Base-by-base conservation (phyloP, 305 asterid species). In the Rubia peregrina region DNA sequence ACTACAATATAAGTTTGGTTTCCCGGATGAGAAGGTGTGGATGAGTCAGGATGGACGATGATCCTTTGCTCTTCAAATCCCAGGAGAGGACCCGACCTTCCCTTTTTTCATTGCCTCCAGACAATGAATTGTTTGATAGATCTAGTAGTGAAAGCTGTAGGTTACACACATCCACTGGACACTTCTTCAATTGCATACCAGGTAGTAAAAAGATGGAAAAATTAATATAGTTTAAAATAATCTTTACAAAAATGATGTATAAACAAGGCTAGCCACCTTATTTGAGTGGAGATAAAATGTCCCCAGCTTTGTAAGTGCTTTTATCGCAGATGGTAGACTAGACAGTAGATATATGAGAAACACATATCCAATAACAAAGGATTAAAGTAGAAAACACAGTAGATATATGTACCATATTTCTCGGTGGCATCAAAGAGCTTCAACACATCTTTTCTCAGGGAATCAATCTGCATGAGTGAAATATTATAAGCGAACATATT, bases 241-340 rank as follows among this genome's bases (percentile, higher is more conserved):
- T 62, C 51, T 75, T 64, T 9, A 2, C 49, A 51, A 10, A 4
- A 46, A 51, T 26, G 6, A 14, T 12, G 22, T 6, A 7, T 51
- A 77, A 14, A 59, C 67, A 75, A 57, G 55, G 65, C 48, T 19
- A 78, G 30, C 21, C 71, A 94, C 99, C 98, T 88, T 92, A 81
- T 94, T 94, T 76, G 98, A 91, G 77, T 91, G 99, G 83, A 94
- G 90, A 86, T 94, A 93, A 82, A 94, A 88, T 79, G 95, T 89
- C 78, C 98, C 97, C 77, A 91, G 83, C 80, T 85, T 77, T 67
- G 88, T 80, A 82, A 94, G 78, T 67, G 83, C 77, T 70, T 95
- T 96, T 80, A 94, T 86, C 83, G 88, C 98, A 67, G 80, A 74
- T 14, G 99, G 99, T 76, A 94, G 84, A 70, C 86, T 73, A 79